phyloP scores from a whole-genome alignment of 805 yeast genomes.

The Grigorovia jiainica region DNA sequence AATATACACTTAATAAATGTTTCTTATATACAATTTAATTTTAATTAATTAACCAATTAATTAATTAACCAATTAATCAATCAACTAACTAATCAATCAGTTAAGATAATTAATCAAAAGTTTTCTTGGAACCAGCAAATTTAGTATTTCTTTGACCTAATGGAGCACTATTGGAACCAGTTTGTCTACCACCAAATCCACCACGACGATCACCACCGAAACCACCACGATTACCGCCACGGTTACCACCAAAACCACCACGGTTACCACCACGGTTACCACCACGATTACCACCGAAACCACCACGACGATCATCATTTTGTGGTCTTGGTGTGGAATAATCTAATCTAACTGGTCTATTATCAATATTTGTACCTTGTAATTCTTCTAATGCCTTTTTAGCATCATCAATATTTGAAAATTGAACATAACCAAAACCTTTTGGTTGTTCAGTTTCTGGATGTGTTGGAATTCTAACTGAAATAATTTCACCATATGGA shows the following conservation, averaged over 20 bases:
- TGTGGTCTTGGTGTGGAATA: slow-evolving; percentile 82
- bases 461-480: slow-evolving; percentile 94
- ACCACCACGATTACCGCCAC: slow-evolving; percentile 38
- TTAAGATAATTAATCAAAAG: slow-evolving; percentile 47
- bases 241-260: slow-evolving; percentile 28
- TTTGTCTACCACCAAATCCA: slow-evolving; percentile 31
- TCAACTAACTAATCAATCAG: no score
- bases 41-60: no score
- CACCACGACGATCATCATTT: slow-evolving; percentile 35
- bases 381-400: slow-evolving; percentile 75
- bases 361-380: slow-evolving; percentile 82
- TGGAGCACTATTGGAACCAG: slow-evolving; percentile 59
- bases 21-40: not conserved
- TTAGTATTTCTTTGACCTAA: slow-evolving; percentile 36
- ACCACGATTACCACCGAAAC: slow-evolving; percentile 23
- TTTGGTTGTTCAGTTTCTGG: slow-evolving; percentile 98
- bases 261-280: slow-evolving; percentile 22
- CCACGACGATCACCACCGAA: slow-evolving; percentile 27
- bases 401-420: slow-evolving; percentile 78
- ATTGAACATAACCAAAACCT: slow-evolving; percentile 98
- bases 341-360: slow-evolving; percentile 92
- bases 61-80: no score
- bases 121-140: slow-evolving; percentile 78
- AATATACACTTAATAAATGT: not conserved
- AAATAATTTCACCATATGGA: slow-evolving; percentile 70